phyloP scores from a whole-genome alignment of 2,329 filamentous ascomycete species.

The Escovopsis sp. region DNA sequence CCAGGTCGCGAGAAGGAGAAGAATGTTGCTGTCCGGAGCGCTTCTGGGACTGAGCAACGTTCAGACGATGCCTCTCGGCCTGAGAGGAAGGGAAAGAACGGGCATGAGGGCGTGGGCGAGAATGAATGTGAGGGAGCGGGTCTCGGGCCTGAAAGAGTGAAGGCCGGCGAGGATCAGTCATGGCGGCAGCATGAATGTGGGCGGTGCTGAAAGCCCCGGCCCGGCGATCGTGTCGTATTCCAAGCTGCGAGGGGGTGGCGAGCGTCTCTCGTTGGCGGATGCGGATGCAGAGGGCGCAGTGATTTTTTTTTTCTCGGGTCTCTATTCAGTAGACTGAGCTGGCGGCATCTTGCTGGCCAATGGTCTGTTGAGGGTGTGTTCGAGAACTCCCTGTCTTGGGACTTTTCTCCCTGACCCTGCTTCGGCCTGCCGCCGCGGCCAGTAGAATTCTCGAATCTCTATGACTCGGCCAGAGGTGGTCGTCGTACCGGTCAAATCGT shows the following conservation, averaged over 20 bases:
- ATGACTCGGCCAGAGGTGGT: too few relatives aligned
- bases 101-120: slow-evolving; percentile 3
- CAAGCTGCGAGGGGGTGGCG: slow-evolving; percentile 5
- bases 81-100: background rate
- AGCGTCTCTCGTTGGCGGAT: slow-evolving; percentile 4
- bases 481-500: too few relatives aligned
- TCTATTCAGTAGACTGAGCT: background rate
- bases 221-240: slow-evolving; percentile 11
- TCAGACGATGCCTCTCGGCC: too few relatives aligned
- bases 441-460: too few relatives aligned
- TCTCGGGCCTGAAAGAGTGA: slow-evolving; percentile 23
- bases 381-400: background rate
- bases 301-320: slow-evolving; percentile 6
- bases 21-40: slow-evolving; percentile 1
- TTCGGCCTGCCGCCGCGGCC: too few relatives aligned
- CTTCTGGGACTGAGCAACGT: too few relatives aligned
- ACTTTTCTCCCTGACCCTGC: too few relatives aligned
- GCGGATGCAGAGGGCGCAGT: slow-evolving; percentile 7
- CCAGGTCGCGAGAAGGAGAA: background rate
- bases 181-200: slow-evolving; percentile 13
- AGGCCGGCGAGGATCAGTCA: slow-evolving; percentile 23
- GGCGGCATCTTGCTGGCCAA: slow-evolving; percentile 5
- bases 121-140: slow-evolving; percentile 14
- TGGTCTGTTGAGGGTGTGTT: background rate
- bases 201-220: slow-evolving; percentile 9